A percentile compares a stretch with the other conserved stretches of the same genome.
Conservation (phyloP, 2,329 filamentous ascomycete genomes). For the Cercospora beticola region DNA sequence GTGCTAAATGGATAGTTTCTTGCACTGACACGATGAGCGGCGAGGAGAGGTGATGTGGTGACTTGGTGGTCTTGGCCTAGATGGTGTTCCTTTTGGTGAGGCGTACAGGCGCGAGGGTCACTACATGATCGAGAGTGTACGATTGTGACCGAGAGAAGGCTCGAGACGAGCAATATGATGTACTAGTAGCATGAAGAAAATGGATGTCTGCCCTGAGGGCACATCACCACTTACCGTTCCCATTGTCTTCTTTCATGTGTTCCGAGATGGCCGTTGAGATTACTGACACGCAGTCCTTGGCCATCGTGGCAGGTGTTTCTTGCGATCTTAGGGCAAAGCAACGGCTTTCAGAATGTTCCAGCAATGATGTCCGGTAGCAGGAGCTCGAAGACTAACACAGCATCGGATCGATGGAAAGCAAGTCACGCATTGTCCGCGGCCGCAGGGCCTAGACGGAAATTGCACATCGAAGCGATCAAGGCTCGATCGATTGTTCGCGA, state of each 20-base stretch:
- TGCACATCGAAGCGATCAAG: neutral
- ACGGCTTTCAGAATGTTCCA: neutral
- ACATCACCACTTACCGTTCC: neutral
- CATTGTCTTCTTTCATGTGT: neutral
- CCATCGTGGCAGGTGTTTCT: neutral
- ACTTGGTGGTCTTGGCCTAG: neutral
- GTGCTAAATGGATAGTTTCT: neutral
- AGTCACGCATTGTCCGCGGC: neutral
- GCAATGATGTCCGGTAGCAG: neutral
- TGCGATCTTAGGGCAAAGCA: neutral
- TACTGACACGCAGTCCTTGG: neutral
- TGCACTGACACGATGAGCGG: neutral
- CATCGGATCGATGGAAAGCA: neutral
- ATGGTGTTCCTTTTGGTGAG: neutral
- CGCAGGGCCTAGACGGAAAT: neutral
- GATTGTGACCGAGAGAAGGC: neutral
- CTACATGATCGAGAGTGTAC: neutral
- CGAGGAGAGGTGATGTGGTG: neutral
- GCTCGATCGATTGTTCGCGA: neutral
- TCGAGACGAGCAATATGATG: slow-evolving; percentile 1
- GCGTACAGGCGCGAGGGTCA: neutral
- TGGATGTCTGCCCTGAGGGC: slow-evolving; percentile 3
- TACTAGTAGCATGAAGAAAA: slow-evolving; percentile 9
- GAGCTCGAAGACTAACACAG: neutral
- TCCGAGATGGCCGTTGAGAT: neutral